A percentile compares a stretch with the other conserved stretches of the same genome.
Conservation (phyloP, 1,139 yeast species). For the Candida dubliniensis region DNA sequence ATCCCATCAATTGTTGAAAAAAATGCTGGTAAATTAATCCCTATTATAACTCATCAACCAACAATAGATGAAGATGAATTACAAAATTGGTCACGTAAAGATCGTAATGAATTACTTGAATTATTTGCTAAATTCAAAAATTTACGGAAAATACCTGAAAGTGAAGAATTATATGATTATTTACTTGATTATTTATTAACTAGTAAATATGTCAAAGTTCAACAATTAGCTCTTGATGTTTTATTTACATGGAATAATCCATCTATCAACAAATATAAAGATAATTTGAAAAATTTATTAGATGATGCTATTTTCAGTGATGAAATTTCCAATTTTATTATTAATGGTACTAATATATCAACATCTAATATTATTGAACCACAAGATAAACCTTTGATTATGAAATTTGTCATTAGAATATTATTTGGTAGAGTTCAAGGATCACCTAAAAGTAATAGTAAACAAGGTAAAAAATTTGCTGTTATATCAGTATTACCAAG, state of each 20-base stretch:
- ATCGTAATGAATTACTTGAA: constrained; percentile 59
- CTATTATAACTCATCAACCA: constrained; percentile 40
- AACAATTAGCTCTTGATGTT: constrained; percentile 71
- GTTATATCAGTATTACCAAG: constrained; percentile 71
- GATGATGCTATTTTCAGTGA: constrained; percentile 87
- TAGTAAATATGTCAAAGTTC: constrained; percentile 62
- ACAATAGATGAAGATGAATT: constrained; percentile 27
- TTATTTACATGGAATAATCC: constrained; percentile 66
- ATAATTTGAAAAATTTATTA: constrained; percentile 68
- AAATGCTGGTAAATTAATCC: constrained; percentile 55
- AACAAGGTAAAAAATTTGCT: constrained; percentile 73
- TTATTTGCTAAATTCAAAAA: constrained; percentile 66
- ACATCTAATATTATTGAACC: constrained; percentile 43
- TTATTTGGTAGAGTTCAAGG: constrained; percentile 85
- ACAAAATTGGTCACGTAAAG: constrained; percentile 56
- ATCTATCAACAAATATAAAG: constrained; percentile 64
- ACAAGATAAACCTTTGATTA: constrained; percentile 55
- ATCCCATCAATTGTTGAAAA: constrained; percentile 69
- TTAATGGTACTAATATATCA: constrained; percentile 26
- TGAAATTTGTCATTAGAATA: constrained; percentile 76
- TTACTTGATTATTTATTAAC: constrained; percentile 55
- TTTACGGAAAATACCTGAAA: constrained; percentile 52
- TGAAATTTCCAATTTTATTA: constrained; percentile 67
- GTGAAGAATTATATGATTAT: constrained; percentile 54
- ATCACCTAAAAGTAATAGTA: constrained; percentile 57